Percentiles rank a stretch among this genome's conserved stretches.
These are phyloP conservation scores for Boletus fagicola DNA, from an alignment of 768 basidiomycete species.

Conservation along the genomic window DNA sequence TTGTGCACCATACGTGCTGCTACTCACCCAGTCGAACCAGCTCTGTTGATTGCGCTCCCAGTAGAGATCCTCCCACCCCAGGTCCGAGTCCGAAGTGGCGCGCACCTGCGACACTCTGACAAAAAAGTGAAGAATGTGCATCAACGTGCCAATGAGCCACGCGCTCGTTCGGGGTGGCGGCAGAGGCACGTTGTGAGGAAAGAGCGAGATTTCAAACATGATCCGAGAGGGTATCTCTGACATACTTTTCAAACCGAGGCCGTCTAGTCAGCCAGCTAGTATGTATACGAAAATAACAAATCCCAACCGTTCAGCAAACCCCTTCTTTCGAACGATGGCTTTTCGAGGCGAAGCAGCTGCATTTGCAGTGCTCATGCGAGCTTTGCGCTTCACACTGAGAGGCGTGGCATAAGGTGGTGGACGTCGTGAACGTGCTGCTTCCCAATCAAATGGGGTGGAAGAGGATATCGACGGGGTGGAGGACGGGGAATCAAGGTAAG, in stretches of 20 bases:
- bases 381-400: constrained; percentile 43
- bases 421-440: constrained; percentile 66
- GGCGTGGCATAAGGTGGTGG: constrained; percentile 76
- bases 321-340: constrained; percentile 60
- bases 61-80: constrained; percentile 80
- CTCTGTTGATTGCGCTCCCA: constrained; percentile 58
- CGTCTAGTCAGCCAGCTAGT: constrained; percentile 14
- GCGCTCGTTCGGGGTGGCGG: constrained; percentile 67
- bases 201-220: constrained; percentile 75
- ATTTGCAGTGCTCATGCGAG: constrained; percentile 36
- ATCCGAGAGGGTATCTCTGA: constrained; percentile 66
- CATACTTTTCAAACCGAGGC: constrained; percentile 42
- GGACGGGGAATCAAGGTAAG: too few species aligned
- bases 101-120: constrained; percentile 59
- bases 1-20: constrained; percentile 7
- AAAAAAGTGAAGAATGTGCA: constrained; percentile 70
- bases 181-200: constrained; percentile 78
- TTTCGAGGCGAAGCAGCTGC: constrained; percentile 42
- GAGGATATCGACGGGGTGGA: constrained; percentile 73
- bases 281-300: constrained; percentile 2
- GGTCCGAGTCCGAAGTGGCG: constrained; percentile 59
- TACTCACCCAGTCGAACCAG: constrained; percentile 80
- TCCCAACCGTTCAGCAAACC: constrained; percentile 57
- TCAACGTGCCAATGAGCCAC: constrained; percentile 56
- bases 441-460: constrained; percentile 83